Evolutionary conservation across 805 yeast species (phyloP).

Genomic region (Starmera quercuum): DNA sequence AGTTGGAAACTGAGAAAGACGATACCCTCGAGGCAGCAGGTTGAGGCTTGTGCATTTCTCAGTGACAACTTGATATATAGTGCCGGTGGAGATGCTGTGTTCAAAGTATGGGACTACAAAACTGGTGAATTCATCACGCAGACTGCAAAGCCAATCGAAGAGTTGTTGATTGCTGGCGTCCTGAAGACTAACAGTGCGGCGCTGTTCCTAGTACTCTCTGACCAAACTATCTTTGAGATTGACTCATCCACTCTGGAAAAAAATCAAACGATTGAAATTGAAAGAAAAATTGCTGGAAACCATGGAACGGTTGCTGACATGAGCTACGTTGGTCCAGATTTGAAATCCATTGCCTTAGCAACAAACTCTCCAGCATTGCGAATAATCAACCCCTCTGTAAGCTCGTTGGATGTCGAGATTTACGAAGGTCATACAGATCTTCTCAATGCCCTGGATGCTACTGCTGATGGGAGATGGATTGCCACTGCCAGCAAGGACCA

Average conservation of each 20-base stretch:
- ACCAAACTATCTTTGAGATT: conserved; percentile 67
- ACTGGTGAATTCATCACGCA: conserved; percentile 47
- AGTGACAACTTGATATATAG: conserved; percentile 74
- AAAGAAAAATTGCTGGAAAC: conserved; percentile 73
- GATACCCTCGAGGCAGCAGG: conserved; percentile 64
- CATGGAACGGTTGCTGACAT: conserved; percentile 94
- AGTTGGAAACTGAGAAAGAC: conserved; percentile 54
- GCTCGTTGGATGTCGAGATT: conserved; percentile 52
- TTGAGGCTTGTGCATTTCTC: conserved; percentile 63
- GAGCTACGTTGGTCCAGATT: conserved; percentile 60
- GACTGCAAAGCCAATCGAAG: conserved; percentile 55
- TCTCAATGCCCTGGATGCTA: conserved; percentile 70
- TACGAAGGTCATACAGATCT: conserved; percentile 82
- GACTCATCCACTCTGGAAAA: conserved; percentile 25
- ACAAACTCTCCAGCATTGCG: conserved; percentile 90
- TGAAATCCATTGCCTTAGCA: conserved; percentile 65
- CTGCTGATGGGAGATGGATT: conserved; percentile 80
- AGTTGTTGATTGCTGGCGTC: conserved; percentile 60
- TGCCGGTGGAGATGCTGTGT: conserved; percentile 72
- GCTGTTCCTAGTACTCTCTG: conserved; percentile 59
- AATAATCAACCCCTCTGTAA: conserved; percentile 52
- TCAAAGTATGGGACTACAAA: conserved; percentile 55
- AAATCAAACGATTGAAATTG: conserved; percentile 30
- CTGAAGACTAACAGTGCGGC: conserved; percentile 28
- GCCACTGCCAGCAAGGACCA: conserved; percentile 90